phyloP scores from a whole-genome alignment of 2,329 filamentous ascomycete species.

The Aspergillus sclerotialis region DNA sequence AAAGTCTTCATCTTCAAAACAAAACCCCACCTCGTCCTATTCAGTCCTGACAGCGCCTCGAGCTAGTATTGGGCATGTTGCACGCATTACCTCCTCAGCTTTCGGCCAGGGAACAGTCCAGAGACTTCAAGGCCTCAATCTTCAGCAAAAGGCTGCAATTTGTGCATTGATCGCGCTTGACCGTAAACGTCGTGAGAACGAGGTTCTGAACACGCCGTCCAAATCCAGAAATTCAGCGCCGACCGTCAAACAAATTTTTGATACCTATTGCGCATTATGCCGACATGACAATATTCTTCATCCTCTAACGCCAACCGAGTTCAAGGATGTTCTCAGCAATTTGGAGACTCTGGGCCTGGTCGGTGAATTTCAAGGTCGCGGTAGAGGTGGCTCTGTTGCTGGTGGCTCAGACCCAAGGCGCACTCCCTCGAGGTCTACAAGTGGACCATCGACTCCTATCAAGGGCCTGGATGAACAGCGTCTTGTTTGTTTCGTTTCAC shows the following conservation, averaged over 20 bases:
- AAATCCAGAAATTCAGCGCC: conserved; percentile 58
- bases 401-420: conserved; percentile 45
- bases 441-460: conserved; percentile 45
- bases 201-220: conserved; percentile 48
- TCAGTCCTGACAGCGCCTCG: conserved; percentile 76
- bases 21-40: conserved; percentile 43
- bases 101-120: conserved; percentile 86
- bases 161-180: conserved; percentile 86
- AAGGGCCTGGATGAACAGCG: conserved; percentile 64
- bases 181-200: conserved; percentile 52
- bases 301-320: conserved; percentile 83
- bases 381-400: conserved; percentile 55
- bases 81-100: conserved; percentile 79
- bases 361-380: conserved; percentile 61
- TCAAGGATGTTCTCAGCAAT: conserved; percentile 84
- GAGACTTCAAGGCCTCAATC: conserved; percentile 76
- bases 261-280: conserved; percentile 76
- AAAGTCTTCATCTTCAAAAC: conserved; percentile 32
- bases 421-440: conserved; percentile 65
- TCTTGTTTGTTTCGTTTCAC: conserved; percentile 71
- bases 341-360: conserved; percentile 83
- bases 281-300: conserved; percentile 83
- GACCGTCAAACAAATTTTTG: conserved; percentile 75
- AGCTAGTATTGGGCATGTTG: conserved; percentile 83
- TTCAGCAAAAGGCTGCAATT: conserved; percentile 92